Conservation (phyloP, 148 eudicot genomes). For the Nepenthes mirabilis region DNA sequence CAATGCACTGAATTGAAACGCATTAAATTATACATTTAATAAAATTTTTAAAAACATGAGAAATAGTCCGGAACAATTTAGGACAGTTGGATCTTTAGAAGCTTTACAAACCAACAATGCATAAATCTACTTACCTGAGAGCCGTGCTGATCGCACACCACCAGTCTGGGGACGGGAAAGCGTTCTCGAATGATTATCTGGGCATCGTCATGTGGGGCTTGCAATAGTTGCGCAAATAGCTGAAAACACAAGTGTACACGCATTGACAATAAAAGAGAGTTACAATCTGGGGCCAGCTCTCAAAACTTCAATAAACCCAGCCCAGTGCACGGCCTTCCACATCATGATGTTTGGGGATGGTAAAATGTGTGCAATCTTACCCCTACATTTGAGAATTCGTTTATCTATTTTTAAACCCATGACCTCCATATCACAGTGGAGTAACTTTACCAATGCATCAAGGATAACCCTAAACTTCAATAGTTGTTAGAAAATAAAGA, state of each 20-base stretch:
- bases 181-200: constrained; percentile 70
- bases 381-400: too few relatives aligned
- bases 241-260: constrained; percentile 7
- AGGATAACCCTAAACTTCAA: too few relatives aligned
- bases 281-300: not conserved
- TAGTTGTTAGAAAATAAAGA: too few relatives aligned
- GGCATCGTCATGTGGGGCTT: constrained; percentile 85
- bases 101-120: not conserved
- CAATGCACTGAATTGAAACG: too few relatives aligned
- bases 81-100: not conserved
- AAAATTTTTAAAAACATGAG: too few relatives aligned
- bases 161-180: constrained; percentile 92
- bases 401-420: too few relatives aligned
- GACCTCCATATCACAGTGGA: too few relatives aligned
- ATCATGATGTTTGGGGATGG: too few relatives aligned
- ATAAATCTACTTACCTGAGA: constrained; percentile 58
- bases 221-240: constrained; percentile 71
- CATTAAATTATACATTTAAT: too few relatives aligned
- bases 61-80: not conserved
- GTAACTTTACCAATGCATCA: too few relatives aligned
- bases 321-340: too few relatives aligned
- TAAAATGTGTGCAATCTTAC: too few relatives aligned
- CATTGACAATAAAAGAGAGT: not conserved
- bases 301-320: not conserved
- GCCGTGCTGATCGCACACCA: constrained; percentile 96